Base-by-base conservation (phyloP, 225 moss, liverwort and hornwort genomes). In the Straminergon stramineum region DNA sequence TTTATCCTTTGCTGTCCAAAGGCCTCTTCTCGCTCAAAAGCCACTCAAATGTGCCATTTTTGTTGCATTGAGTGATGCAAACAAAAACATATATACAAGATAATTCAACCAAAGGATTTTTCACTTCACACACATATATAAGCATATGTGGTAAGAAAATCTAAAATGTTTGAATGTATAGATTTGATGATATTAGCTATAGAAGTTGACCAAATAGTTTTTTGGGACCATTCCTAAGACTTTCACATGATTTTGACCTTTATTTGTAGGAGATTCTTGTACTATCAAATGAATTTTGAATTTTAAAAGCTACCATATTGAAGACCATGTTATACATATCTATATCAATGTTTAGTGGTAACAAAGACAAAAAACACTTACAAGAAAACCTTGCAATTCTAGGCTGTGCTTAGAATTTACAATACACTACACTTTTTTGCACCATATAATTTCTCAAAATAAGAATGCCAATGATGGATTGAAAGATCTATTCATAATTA, bases 1-100 rank as follows among this genome's bases (percentile, higher is more conserved):
- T 37, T 70, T 24, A 39, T 4, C 23, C 2, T 1, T 0, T 41
- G 5, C 5, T 14, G 4, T 24, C 5, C 1, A 0, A 2, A 70
- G 15, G 73, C 3, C 43, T 43, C 43, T 71, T 16, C 2, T 43
- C 43, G 15, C 3, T 16, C 2, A n/a, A 43, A 20, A 73, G 26
- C 4, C 15, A 27, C 27, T 73, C 8, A 28, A 73, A 28, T 17
- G 3, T 73, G 0, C 8, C 10, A 73, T 43, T 28, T 43, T 0
- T 28, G 1, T 43, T 73, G 45, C 10, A 28, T 43, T 28, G 3
- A 69, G 4, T 23, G 13, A 69, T 23, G 2, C 13, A 39, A n/a
- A 69, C 6, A n/a, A 39, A 39, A 7, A 23, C 23, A 23, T 6
- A 2, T 2, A 12, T 23, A 2, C 7, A 3, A 0, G 4, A 6